Conservation (phyloP, 352 stramenopile species). For the Pythium utonaiense region DNA sequence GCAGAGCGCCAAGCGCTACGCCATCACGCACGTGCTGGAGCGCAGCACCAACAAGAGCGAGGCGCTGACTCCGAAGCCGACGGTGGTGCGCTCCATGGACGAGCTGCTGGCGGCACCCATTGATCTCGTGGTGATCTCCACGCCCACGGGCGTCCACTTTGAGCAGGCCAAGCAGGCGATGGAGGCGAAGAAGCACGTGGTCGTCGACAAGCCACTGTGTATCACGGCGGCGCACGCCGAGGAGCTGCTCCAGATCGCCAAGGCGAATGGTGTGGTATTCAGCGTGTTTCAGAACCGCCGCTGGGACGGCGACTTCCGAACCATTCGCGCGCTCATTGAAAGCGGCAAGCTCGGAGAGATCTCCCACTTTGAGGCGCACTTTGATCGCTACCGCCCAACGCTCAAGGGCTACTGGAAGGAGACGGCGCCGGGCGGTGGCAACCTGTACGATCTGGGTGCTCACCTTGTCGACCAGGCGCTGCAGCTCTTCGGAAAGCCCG, state of each 20-base stretch:
- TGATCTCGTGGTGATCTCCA: constrained; percentile 71
- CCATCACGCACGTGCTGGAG: constrained; percentile 76
- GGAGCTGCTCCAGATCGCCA: constrained; percentile 46
- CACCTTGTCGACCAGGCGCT: constrained; percentile 69
- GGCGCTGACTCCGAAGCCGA: constrained; percentile 35
- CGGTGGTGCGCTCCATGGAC: constrained; percentile 70
- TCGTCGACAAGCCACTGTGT: constrained; percentile 75
- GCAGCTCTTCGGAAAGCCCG: constrained; percentile 55
- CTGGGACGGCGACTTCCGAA: constrained; percentile 77
- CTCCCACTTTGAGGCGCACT: constrained; percentile 57
- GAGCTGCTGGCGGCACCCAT: constrained; percentile 57
- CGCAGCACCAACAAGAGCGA: constrained; percentile 64
- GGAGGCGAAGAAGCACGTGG: constrained; percentile 66
- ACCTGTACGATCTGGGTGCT: constrained; percentile 69
- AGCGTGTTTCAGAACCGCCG: constrained; percentile 78
- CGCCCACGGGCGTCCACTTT: constrained; percentile 70
- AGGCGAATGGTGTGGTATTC: constrained; percentile 54
- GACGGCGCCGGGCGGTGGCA: constrained; percentile 44
- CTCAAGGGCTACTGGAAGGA: constrained; percentile 85
- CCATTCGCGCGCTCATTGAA: constrained; percentile 43
- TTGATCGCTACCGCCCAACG: constrained; percentile 57
- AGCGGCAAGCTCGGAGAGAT: constrained; percentile 47
- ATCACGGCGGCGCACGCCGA: constrained; percentile 47
- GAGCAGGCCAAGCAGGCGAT: constrained; percentile 69
- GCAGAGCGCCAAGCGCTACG: constrained; percentile 50